Evolutionary conservation across 2,329 filamentous ascomycete genomes (phyloP).

Genomic region (Chrysoporthe cubensis): DNA sequence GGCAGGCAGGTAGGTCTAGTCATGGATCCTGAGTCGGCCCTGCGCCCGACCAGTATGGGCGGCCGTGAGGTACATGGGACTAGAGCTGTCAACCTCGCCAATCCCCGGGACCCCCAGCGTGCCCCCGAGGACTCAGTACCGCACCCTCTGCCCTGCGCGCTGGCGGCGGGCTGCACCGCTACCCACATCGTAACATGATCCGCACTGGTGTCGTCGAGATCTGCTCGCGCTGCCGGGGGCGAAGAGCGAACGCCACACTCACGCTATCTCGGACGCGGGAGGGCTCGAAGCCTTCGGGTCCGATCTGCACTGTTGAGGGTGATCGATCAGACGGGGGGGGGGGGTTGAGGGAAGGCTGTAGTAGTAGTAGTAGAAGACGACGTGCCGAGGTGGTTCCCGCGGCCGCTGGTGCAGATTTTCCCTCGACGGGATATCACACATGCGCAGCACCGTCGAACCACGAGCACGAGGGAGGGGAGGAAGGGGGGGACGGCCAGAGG

Average conservation of each 20-base stretch:
- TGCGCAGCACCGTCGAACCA: conserved; percentile 10
- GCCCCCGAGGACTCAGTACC: neutral
- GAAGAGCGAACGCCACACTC: conserved; percentile 17
- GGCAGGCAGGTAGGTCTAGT: conserved; percentile 7
- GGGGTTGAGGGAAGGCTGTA: neutral
- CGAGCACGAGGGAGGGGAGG: neutral
- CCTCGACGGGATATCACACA: conserved; percentile 20
- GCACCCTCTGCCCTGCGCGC: neutral
- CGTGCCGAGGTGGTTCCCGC: conserved; percentile 11
- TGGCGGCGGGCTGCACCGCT: neutral
- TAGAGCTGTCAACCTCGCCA: conserved; percentile 19
- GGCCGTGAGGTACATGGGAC: conserved; percentile 15
- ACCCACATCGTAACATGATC: conserved; percentile 2
- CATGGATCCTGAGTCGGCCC: conserved; percentile 14
- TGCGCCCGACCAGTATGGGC: conserved; percentile 25
- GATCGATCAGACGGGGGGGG: neutral
- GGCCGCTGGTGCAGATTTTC: conserved; percentile 14
- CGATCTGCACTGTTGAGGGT: no score
- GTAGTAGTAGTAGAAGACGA: neutral
- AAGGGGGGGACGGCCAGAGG: neutral
- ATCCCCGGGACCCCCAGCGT: neutral
- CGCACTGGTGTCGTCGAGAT: conserved; percentile 8
- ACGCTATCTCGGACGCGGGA: conserved; percentile 5
- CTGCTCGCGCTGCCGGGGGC: neutral
- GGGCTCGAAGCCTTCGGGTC: neutral